Evolutionary conservation across 805 yeast genomes (phyloP).

Genomic region (Torulaspora quercuum): DNA sequence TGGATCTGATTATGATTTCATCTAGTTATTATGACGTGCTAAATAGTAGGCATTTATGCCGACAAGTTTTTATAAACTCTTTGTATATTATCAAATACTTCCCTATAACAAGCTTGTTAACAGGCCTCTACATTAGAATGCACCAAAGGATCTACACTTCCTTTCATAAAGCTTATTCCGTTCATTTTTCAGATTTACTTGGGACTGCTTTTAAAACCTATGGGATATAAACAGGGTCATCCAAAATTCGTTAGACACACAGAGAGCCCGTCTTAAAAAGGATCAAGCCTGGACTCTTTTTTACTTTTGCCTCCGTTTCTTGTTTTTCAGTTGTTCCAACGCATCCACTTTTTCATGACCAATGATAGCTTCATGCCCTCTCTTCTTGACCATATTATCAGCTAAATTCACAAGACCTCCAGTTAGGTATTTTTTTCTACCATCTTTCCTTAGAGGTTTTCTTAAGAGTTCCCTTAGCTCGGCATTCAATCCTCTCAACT

Average conservation of each 20-base stretch:
- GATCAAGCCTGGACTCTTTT: too few relatives aligned
- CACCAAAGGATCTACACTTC: too few relatives aligned
- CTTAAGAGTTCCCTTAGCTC: slow-evolving; percentile 53
- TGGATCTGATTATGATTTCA: slow-evolving; percentile 39
- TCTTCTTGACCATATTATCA: slow-evolving; percentile 64
- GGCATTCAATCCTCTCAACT: slow-evolving; percentile 44
- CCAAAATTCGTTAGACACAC: too few relatives aligned
- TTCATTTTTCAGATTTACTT: too few relatives aligned
- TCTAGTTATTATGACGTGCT: slow-evolving; percentile 20
- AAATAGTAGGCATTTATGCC: slow-evolving; percentile 3
- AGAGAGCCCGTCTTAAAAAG: too few relatives aligned
- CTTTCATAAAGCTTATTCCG: too few relatives aligned
- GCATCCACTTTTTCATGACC: slow-evolving; percentile 72
- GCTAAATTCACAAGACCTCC: slow-evolving; percentile 78
- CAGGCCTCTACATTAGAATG: too few relatives aligned
- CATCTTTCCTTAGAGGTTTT: slow-evolving; percentile 56
- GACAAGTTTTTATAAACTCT: slow-evolving; percentile 3
- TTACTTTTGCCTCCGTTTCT: slow-evolving; percentile 16
- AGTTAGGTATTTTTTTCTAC: slow-evolving; percentile 70
- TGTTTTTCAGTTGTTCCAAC: slow-evolving; percentile 51
- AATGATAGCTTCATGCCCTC: slow-evolving; percentile 61
- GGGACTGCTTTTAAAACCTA: too few relatives aligned
- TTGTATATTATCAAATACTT: slow-evolving; percentile 6
- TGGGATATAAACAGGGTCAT: too few relatives aligned
- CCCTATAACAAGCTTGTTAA: too few relatives aligned